Conservation (phyloP, 164 flowering plant genomes). For the Aristolochia contorta region DNA sequence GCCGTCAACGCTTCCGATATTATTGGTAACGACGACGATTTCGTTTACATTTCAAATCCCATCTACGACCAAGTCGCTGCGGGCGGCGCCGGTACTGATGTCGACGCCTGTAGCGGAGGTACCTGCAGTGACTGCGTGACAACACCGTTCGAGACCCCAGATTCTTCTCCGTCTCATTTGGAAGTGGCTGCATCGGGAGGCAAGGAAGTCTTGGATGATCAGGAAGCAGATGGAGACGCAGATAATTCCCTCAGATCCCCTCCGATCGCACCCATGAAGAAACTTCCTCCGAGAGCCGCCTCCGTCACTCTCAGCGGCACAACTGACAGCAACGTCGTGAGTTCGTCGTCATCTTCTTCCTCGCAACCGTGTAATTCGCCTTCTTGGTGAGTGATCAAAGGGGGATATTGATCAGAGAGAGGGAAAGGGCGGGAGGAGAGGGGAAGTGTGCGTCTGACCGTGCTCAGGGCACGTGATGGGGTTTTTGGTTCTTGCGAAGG, state of each 20-base stretch:
- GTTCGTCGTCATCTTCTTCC: slow-evolving; percentile 39
- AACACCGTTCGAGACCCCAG: slow-evolving; percentile 79
- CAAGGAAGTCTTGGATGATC: too few relatives aligned
- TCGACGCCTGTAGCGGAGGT: not conserved
- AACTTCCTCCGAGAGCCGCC: slow-evolving; percentile 51
- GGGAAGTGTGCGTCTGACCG: not conserved
- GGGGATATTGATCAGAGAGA: too few relatives aligned
- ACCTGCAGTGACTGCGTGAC: not conserved
- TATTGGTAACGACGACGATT: slow-evolving; percentile 20
- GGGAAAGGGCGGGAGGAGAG: not conserved
- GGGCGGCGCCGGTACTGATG: not conserved
- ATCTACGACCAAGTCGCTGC: slow-evolving; percentile 40
- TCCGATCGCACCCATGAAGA: slow-evolving; percentile 34
- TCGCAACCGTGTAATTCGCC: slow-evolving; percentile 60
- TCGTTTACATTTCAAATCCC: slow-evolving; percentile 80
- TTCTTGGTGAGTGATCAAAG: slow-evolving; percentile 41
- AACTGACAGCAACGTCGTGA: slow-evolving; percentile 34
- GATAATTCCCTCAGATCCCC: slow-evolving; percentile 6
- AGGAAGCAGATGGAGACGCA: slow-evolving; percentile 17
- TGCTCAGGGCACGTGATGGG: not conserved
- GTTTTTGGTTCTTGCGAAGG: not conserved
- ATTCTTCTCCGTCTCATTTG: slow-evolving; percentile 60
- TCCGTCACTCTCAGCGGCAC: slow-evolving; percentile 49
- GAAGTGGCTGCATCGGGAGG: slow-evolving; percentile 8
- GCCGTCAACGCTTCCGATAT: slow-evolving; percentile 10